Base-by-base conservation (phyloP, 2,329 filamentous ascomycete species). In the Aphanoascus verrucosus region DNA sequence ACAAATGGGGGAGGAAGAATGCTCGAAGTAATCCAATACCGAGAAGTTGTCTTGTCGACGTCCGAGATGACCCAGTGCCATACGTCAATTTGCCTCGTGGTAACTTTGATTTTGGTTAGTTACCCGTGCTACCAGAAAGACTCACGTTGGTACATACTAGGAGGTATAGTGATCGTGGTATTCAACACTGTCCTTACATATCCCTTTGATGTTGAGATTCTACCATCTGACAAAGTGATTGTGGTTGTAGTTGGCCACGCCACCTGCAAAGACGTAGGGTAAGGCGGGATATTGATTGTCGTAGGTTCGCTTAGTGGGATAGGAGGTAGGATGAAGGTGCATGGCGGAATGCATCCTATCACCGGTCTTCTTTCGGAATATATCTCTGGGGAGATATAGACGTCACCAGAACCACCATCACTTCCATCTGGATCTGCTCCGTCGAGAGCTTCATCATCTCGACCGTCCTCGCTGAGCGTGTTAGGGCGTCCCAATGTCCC, bases 261-360 rank as follows among this genome's bases (percentile, higher is more conserved):
- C 37, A 59, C 56, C 40, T 59, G 54, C 9, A 59, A 44, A 32
- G 59, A 59, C 1, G 57, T 59, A 17, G 47, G 54, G 40, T 51
- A 55, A 41, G 48, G 57, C 20, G 56, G 57, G 49, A 59, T 56
- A n/a, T 32, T 55, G 23, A 60, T 57, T 1, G 59, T 60, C 19
- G 59, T 58, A 12, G 43, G 19, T 9, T 14, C 34, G 7, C 28
- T 7, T 8, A 60, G 40, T 32, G 55, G 32, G 11, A 54, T 32
- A 9, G 57, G 56, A 28, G 59, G 59, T 42, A 60, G 44, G 35
- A 60, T 56, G 44, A 59, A 57, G n/a, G 55, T 54, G 41, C 59
- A 60, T 7, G 57, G 59, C 11, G 57, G 57, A 15, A 55, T 47
- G 38, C 59, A 60, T 5, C 52, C 38, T 31, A 59, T 52, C 17